Evolutionary conservation across 164 flowering plant genomes (phyloP).

Genomic region (Chloranthus sessilifolius): DNA sequence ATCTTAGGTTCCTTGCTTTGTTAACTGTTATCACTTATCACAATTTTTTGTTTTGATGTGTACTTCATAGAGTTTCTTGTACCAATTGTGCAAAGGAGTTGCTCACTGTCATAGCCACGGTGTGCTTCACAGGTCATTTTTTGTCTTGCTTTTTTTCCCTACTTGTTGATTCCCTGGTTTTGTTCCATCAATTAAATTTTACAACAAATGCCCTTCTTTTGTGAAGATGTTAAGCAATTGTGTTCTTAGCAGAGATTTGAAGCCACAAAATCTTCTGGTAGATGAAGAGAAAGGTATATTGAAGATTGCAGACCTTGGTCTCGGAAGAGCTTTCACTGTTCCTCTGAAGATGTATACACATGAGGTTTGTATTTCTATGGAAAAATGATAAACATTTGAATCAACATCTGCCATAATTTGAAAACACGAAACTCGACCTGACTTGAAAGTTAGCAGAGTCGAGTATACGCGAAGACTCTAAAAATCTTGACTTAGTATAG

Average conservation of each 20-base stretch:
- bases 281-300: conserved; percentile 84
- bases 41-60: neutral
- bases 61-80: conserved; percentile 56
- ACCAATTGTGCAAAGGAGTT: conserved; percentile 83
- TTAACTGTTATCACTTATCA: too few species aligned
- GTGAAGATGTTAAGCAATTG: too few species aligned
- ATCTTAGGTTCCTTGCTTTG: too few species aligned
- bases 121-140: conserved; percentile 55
- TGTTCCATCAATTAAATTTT: neutral
- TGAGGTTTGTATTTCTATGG: conserved; percentile 37
- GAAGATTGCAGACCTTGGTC: conserved; percentile 97
- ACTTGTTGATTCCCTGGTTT: too few species aligned
- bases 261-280: conserved; percentile 90
- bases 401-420: too few species aligned
- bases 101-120: conserved; percentile 91
- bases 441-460: too few species aligned
- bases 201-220: too few species aligned
- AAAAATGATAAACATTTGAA: neutral
- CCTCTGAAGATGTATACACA: conserved; percentile 97
- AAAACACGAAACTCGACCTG: too few species aligned
- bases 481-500: too few species aligned
- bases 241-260: conserved; percentile 67
- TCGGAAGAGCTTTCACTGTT: conserved; percentile 89
- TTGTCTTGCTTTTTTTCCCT: neutral
- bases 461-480: too few species aligned